Evolutionary conservation across 1,139 yeast species (phyloP).

Genomic region (Yamadazyma dendronema): DNA sequence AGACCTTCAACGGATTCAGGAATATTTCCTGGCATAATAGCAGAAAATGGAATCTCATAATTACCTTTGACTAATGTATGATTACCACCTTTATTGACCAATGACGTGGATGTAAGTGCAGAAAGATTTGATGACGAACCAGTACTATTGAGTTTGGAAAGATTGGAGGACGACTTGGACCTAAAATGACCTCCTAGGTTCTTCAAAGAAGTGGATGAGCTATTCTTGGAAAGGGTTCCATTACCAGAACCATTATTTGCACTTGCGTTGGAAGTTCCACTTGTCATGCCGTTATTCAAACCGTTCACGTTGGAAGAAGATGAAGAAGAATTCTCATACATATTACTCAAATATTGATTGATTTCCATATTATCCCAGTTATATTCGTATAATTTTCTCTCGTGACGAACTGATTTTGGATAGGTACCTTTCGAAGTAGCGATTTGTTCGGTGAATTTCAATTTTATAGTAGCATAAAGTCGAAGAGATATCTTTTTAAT

Average conservation of each 20-base stretch:
- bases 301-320: background rate
- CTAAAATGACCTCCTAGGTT: slow-evolving; percentile 26
- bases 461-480: slow-evolving; percentile 60
- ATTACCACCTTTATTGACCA: slow-evolving; percentile 7
- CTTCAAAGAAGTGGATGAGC: slow-evolving; percentile 36
- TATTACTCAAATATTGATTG: slow-evolving; percentile 26
- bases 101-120: slow-evolving; percentile 8
- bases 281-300: background rate
- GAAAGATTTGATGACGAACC: slow-evolving; percentile 13
- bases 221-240: slow-evolving; percentile 20
- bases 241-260: slow-evolving; percentile 8
- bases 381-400: slow-evolving; percentile 68
- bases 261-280: background rate
- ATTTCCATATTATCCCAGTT: slow-evolving; percentile 71
- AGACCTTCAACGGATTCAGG: slow-evolving; percentile 91
- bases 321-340: slow-evolving; percentile 24
- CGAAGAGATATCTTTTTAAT: slow-evolving; percentile 63
- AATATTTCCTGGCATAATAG: slow-evolving; percentile 79
- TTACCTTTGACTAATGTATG: slow-evolving; percentile 64
- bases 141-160: slow-evolving; percentile 10
- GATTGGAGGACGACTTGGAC: slow-evolving; percentile 32
- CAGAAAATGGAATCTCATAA: slow-evolving; percentile 87
- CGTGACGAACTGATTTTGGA: slow-evolving; percentile 56
- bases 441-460: slow-evolving; percentile 56
- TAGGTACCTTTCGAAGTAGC: slow-evolving; percentile 44